These are phyloP conservation scores for Neofusicoccum sp. DNA, from an alignment of 2,329 filamentous ascomycete species.

Conservation along the genomic window DNA sequence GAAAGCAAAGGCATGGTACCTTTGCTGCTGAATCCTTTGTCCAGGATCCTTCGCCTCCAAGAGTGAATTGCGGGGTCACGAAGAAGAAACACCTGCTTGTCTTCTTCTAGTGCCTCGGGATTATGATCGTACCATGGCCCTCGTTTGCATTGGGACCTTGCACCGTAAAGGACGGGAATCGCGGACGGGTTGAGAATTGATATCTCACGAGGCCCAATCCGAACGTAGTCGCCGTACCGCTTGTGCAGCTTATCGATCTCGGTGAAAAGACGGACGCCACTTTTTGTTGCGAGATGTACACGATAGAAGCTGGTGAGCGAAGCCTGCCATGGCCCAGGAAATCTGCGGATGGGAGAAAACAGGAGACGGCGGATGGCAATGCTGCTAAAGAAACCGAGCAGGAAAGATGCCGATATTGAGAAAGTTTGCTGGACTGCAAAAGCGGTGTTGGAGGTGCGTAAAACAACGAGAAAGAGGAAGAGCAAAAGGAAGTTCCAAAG, in stretches of 20 bases:
- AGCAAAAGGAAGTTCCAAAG: not conserved
- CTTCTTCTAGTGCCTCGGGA: conserved; percentile 21
- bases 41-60: conserved; percentile 31
- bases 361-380: conserved; percentile 41
- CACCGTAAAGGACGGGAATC: conserved; percentile 27
- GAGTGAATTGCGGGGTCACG: conserved; percentile 26
- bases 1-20: not conserved
- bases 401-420: not conserved
- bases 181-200: conserved; percentile 27
- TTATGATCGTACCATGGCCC: conserved; percentile 27
- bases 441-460: not conserved
- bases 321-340: conserved; percentile 5
- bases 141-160: conserved; percentile 37
- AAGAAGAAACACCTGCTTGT: conserved; percentile 21
- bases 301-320: conserved; percentile 8
- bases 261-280: conserved; percentile 3
- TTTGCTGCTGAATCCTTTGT: conserved; percentile 32
- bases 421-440: not conserved
- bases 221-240: conserved; percentile 16
- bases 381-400: conserved; percentile 27
- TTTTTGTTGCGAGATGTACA: not conserved
- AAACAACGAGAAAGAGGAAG: not conserved
- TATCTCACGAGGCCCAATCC: conserved; percentile 27
- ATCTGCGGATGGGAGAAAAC: conserved; percentile 39
- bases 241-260: conserved; percentile 14